Percentiles rank a stretch among this genome's conserved stretches.
Conservation (phyloP, 208 protist genomes). For the Wallacemonas sp. region DNA sequence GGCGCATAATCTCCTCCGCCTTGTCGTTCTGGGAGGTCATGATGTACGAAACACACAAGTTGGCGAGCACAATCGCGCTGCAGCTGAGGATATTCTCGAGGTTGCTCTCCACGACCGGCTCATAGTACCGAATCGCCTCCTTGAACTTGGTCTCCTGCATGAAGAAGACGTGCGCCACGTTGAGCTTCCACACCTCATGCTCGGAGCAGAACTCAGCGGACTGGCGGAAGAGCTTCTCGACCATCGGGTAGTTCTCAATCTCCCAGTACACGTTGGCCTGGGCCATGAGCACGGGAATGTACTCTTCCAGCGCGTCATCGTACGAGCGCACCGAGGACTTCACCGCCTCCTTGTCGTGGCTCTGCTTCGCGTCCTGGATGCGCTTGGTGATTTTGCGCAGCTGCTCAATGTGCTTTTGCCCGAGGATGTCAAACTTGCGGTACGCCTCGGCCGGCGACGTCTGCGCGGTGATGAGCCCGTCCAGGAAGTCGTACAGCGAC, state of each 20-base stretch:
- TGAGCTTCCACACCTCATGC: constrained; percentile 97
- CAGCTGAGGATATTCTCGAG: constrained; percentile 93
- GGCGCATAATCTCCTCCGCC: constrained; percentile 96
- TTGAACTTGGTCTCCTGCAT: constrained; percentile 97
- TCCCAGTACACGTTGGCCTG: constrained; percentile 99
- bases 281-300: constrained; percentile 96
- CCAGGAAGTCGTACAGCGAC: constrained; percentile 95
- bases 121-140: constrained; percentile 97
- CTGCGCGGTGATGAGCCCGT: constrained; percentile 94
- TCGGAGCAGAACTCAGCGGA: constrained; percentile 96
- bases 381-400: constrained; percentile 95
- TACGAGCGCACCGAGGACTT: constrained; percentile 88
- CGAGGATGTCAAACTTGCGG: constrained; percentile 95
- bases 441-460: constrained; percentile 96
- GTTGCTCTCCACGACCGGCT: constrained; percentile 94
- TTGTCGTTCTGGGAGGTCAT: constrained; percentile 96
- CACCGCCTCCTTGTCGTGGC: constrained; percentile 84
- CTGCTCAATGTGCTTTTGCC: constrained; percentile 94
- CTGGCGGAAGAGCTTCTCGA: constrained; percentile 95
- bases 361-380: constrained; percentile 94
- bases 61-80: constrained; percentile 96
- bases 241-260: constrained; percentile 95
- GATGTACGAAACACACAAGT: constrained; percentile 98
- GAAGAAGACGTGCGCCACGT: constrained; percentile 97
- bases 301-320: constrained; percentile 94